Evolutionary conservation across 352 stramenopile species (phyloP).

Genomic region (Globisporangium yorkense): DNA sequence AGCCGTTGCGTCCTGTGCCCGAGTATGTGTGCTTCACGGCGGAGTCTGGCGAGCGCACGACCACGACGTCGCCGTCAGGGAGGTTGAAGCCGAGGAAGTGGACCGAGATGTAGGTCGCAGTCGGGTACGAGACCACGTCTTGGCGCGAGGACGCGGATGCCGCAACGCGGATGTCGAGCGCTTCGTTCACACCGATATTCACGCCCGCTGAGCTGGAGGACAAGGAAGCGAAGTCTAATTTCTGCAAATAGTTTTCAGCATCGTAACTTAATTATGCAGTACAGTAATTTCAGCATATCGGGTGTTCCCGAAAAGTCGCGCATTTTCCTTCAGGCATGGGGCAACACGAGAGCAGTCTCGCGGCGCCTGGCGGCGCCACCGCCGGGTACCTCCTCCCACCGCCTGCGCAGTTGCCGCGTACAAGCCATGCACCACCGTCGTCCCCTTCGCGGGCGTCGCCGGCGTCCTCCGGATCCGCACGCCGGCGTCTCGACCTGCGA

Average conservation of each 20-base stretch:
- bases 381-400: conserved; percentile 6
- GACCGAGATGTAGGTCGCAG: conserved; percentile 47
- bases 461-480: background rate
- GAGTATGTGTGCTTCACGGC: conserved; percentile 28
- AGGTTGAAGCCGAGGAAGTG: conserved; percentile 51
- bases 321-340: conserved; percentile 2
- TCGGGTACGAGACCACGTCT: conserved; percentile 36
- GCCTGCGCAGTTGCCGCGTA: background rate
- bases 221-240: too few relatives aligned
- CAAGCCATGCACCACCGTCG: background rate
- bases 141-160: conserved; percentile 18
- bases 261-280: too few relatives aligned
- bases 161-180: conserved; percentile 20
- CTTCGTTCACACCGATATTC: conserved; percentile 17
- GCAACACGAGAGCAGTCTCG: conserved; percentile 11
- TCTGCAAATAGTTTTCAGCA: too few relatives aligned
- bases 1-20: conserved; percentile 23
- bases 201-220: background rate
- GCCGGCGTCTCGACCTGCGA: conserved; percentile 41
- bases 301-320: too few relatives aligned
- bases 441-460: background rate
- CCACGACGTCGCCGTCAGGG: conserved; percentile 38
- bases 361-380: background rate
- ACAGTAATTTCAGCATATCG: too few relatives aligned
- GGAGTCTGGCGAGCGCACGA: conserved; percentile 31